Evolutionary conservation across 805 yeast genomes (phyloP).

Genomic region (Ogataea trehalophila): DNA sequence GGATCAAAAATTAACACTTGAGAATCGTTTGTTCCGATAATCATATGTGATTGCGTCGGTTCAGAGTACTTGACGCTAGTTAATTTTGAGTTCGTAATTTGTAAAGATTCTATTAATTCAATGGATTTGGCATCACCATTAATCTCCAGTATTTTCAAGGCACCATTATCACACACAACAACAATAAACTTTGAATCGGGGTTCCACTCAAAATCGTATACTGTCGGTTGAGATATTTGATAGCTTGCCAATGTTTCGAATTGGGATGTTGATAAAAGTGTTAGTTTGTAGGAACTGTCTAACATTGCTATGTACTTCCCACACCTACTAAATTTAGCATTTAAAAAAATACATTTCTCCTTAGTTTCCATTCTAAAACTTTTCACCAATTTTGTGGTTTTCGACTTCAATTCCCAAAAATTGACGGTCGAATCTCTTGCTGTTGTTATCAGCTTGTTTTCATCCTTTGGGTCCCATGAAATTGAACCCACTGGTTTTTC

Average conservation of each 20-base stretch:
- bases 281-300: constrained; percentile 30
- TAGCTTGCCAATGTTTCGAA: constrained; percentile 24
- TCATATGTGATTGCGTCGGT: constrained; percentile 35
- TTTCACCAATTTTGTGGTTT: constrained; percentile 21
- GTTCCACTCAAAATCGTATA: constrained; percentile 40
- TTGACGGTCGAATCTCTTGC: constrained; percentile 40
- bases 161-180: constrained; percentile 37
- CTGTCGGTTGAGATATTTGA: constrained; percentile 17
- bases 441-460: constrained; percentile 39
- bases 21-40: constrained; percentile 44
- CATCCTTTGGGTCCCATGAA: constrained; percentile 41
- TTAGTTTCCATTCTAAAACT: constrained; percentile 3
- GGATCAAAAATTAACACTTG: constrained; percentile 39
- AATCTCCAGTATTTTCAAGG: constrained; percentile 25
- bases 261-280: constrained; percentile 26
- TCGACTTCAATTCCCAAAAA: constrained; percentile 37
- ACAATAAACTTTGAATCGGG: constrained; percentile 19
- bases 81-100: constrained; percentile 32
- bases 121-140: constrained; percentile 3
- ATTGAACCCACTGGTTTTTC: constrained; percentile 36
- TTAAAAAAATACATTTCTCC: constrained; percentile 5
- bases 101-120: constrained; percentile 19
- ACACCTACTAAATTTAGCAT: constrained; percentile 35
- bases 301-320: constrained; percentile 37
- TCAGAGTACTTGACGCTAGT: constrained; percentile 33